phyloP scores from a whole-genome alignment of 768 basidiomycete genomes.

The Tricholoma saponaceum region DNA sequence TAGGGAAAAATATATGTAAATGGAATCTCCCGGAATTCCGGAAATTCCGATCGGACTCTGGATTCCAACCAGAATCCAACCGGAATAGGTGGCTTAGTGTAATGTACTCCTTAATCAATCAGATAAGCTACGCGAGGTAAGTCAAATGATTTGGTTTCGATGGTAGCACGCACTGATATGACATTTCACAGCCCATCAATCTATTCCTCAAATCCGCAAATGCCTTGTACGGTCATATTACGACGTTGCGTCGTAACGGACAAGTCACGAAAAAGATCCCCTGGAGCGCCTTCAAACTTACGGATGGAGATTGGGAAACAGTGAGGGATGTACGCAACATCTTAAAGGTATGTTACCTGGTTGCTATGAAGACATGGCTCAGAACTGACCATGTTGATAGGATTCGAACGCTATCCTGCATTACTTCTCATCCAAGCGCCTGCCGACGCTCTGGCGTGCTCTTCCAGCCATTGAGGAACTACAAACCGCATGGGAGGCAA shows the following conservation, averaged over 20 bases:
- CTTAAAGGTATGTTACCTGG: background rate
- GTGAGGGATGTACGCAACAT: conserved; percentile 7
- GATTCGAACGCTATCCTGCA: conserved; percentile 18
- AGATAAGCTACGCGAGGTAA: conserved; percentile 1
- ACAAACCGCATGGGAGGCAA: conserved; percentile 12
- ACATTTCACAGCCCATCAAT: conserved; percentile 7
- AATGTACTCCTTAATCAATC: background rate
- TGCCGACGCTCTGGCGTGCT: conserved; percentile 10
- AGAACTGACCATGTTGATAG: conserved; percentile 9
- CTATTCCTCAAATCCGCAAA: conserved; percentile 16
- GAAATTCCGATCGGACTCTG: too few species aligned
- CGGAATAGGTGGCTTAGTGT: too few species aligned
- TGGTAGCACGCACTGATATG: background rate
- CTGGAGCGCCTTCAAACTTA: conserved; percentile 20
- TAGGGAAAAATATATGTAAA: too few species aligned
- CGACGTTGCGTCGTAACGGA: conserved; percentile 14
- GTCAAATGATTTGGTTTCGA: background rate
- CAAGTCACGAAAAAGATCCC: conserved; percentile 18
- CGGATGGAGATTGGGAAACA: conserved; percentile 17
- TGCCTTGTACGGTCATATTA: conserved; percentile 25
- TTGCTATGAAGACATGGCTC: conserved; percentile 8
- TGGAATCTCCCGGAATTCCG: too few species aligned
- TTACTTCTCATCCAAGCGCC: conserved; percentile 26
- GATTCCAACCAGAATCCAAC: too few species aligned
- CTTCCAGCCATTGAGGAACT: conserved; percentile 21